Evolutionary conservation across 257 asterid genomes (phyloP).

Genomic region (Capsicum rhomboideum): DNA sequence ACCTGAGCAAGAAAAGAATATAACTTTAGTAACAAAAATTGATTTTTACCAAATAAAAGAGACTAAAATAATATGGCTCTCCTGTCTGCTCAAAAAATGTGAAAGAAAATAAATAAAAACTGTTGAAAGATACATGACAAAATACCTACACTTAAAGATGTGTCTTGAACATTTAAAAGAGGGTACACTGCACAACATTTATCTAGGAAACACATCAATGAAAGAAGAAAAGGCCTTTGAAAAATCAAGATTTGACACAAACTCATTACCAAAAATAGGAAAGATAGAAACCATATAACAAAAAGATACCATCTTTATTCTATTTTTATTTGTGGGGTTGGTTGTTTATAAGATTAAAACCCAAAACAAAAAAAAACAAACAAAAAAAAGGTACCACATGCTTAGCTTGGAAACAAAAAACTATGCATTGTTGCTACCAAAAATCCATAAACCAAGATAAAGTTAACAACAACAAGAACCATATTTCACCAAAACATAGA

Average conservation of each 20-base stretch:
- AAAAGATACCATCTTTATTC: not conserved
- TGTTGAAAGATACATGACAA: not conserved
- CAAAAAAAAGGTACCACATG: too few relatives aligned
- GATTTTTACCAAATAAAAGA: not conserved
- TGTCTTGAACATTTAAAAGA: conserved; percentile 13
- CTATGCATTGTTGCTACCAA: too few relatives aligned
- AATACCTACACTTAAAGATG: not conserved
- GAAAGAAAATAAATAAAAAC: not conserved
- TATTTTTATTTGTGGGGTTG: not conserved
- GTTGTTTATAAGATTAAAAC: not conserved
- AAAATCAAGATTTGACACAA: not conserved
- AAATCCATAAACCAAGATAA: too few relatives aligned
- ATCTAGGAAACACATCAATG: not conserved
- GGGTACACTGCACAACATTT: conserved; percentile 15
- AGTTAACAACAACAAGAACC: not conserved
- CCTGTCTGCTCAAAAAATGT: not conserved
- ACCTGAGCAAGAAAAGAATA: conserved; percentile 25
- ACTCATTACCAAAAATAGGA: not conserved
- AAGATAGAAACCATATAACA: not conserved
- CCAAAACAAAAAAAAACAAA: not conserved
- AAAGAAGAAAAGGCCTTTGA: conserved; percentile 5
- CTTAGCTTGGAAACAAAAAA: too few relatives aligned
- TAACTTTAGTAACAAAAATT: not conserved
- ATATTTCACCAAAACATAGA: not conserved
- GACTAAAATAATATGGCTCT: not conserved